Evolutionary conservation across 225 moss, liverwort and hornwort species (phyloP).

Genomic region (Neckera pumila): DNA sequence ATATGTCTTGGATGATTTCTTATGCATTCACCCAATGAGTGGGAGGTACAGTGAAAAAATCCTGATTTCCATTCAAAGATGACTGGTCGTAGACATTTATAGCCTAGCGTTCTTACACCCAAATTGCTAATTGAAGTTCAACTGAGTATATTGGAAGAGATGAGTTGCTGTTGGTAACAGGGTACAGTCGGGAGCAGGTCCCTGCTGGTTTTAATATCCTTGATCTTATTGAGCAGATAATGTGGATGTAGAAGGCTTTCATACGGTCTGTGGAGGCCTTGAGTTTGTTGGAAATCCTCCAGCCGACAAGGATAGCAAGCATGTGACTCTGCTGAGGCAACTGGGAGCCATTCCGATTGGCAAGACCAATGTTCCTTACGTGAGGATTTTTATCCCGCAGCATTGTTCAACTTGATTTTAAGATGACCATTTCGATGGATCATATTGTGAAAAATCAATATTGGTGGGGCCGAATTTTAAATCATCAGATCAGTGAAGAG

Average conservation of each 20-base stretch:
- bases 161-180: neutral
- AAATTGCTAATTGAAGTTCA: neutral
- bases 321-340: slow-evolving; percentile 50
- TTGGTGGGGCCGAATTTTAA: neutral
- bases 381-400: slow-evolving; percentile 8
- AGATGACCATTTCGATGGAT: neutral
- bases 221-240: slow-evolving; percentile 32
- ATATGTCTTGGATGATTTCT: neutral
- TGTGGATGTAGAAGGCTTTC: slow-evolving; percentile 53
- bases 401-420: neutral
- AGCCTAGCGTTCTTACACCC: neutral
- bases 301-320: slow-evolving; percentile 48
- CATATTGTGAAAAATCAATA: neutral
- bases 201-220: neutral
- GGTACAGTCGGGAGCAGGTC: neutral
- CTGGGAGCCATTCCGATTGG: slow-evolving; percentile 71
- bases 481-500: neutral
- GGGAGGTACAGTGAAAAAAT: neutral
- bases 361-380: slow-evolving; percentile 65
- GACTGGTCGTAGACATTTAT: neutral
- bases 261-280: slow-evolving; percentile 58
- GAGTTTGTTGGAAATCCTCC: slow-evolving; percentile 28
- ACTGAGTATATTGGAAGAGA: neutral
- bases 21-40: neutral
- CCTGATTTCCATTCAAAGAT: neutral